Percentiles rank a stretch among this genome's conserved stretches.
These are phyloP conservation scores for Cyclotella choctawhatcheeana DNA, from an alignment of 108 stramenopile species.

Conservation along the genomic window DNA sequence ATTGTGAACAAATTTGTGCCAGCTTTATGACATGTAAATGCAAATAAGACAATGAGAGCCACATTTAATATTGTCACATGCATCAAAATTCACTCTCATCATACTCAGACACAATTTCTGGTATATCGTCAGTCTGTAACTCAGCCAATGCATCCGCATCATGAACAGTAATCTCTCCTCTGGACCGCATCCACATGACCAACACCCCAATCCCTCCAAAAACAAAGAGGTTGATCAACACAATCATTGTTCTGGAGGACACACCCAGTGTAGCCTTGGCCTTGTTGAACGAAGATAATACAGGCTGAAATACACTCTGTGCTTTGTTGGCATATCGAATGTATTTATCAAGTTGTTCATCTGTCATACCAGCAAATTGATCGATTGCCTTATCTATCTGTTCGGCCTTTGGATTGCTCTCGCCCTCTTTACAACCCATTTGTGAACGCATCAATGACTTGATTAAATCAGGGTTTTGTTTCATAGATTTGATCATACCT, in stretches of 20 bases:
- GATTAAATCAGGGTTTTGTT: conserved; percentile 78
- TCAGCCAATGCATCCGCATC: neutral
- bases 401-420: conserved; percentile 50
- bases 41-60: too few relatives aligned
- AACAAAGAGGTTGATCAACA: conserved; percentile 27
- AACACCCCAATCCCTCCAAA: conserved; percentile 8
- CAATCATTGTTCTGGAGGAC: conserved; percentile 25
- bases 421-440: conserved; percentile 8
- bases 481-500: conserved; percentile 65
- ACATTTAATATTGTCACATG: too few relatives aligned
- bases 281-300: conserved; percentile 45
- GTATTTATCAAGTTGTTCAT: conserved; percentile 64
- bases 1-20: too few relatives aligned
- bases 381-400: conserved; percentile 66
- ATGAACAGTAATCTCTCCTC: neutral
- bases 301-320: conserved; percentile 52
- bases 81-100: conserved; percentile 37
- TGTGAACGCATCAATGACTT: conserved; percentile 55
- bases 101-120: conserved; percentile 3
- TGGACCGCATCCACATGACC: conserved; percentile 18
- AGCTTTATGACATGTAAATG: too few relatives aligned
- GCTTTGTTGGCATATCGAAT: conserved; percentile 54
- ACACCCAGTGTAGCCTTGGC: conserved; percentile 35
- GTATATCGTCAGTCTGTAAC: conserved; percentile 5
- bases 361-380: conserved; percentile 69